Conservation (phyloP, 2,329 filamentous ascomycete genomes). For the Akanthomyces dipterigenus region DNA sequence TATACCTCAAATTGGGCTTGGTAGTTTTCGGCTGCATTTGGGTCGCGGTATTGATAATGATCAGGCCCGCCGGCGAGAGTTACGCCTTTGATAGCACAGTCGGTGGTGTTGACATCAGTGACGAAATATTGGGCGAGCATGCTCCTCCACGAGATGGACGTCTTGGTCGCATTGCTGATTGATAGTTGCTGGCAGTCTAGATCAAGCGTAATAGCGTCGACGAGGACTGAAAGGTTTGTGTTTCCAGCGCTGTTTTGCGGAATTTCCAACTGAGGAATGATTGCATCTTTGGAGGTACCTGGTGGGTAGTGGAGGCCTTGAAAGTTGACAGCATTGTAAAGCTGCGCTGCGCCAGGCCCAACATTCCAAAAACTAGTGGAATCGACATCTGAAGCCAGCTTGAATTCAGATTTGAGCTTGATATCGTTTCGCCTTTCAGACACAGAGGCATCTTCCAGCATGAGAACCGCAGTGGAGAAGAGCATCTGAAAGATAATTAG, state of each 20-base stretch:
- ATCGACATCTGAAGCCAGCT: neutral
- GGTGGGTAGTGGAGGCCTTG: conserved; percentile 12
- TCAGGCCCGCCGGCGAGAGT: conserved; percentile 19
- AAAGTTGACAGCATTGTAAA: conserved; percentile 15
- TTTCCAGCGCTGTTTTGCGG: neutral
- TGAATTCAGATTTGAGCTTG: conserved; percentile 14
- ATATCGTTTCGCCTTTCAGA: conserved; percentile 16
- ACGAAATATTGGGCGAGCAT: conserved; percentile 19
- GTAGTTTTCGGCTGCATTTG: conserved; percentile 22
- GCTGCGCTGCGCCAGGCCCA: conserved; percentile 11
- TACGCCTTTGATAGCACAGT: conserved; percentile 20
- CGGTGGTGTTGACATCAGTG: conserved; percentile 18
- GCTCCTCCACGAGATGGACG: conserved; percentile 18
- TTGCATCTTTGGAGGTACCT: conserved; percentile 10
- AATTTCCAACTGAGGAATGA: conserved; percentile 10
- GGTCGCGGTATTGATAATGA: conserved; percentile 18
- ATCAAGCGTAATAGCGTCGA: conserved; percentile 19
- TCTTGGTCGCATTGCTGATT: conserved; percentile 17
- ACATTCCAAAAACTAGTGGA: neutral
- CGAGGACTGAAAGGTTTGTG: conserved; percentile 9
- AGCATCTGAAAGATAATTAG: conserved; percentile 15
- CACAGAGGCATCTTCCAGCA: conserved; percentile 21
- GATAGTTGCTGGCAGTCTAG: conserved; percentile 20
- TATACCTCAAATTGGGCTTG: conserved; percentile 19
- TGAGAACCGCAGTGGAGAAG: conserved; percentile 25